Conservation (phyloP, 768 basidiomycete genomes). For the Boletellus sp. region DNA sequence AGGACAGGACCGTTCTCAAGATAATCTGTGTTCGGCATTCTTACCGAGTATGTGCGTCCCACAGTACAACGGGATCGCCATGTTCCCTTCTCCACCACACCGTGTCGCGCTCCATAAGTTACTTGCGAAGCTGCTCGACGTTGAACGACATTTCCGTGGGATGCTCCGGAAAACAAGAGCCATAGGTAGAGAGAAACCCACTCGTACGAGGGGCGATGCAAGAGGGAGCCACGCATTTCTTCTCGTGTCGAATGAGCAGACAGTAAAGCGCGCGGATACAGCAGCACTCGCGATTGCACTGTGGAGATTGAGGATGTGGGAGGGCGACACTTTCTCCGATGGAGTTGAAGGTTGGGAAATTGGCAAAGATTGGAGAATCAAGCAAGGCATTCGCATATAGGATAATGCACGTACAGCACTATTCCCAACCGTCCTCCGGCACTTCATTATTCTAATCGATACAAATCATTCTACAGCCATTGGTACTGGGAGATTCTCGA, state of each 20-base stretch:
- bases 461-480: constrained; percentile 44
- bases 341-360: constrained; percentile 36
- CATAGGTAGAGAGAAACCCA: neutral
- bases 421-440: neutral
- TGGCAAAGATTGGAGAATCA: constrained; percentile 24
- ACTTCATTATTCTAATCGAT: neutral
- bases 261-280: constrained; percentile 52
- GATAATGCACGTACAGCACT: neutral
- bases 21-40: constrained; percentile 14
- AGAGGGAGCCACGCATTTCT: constrained; percentile 71
- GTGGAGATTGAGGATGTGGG: constrained; percentile 80
- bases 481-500: constrained; percentile 31
- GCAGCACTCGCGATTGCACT: constrained; percentile 66
- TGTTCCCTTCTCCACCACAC: constrained; percentile 62
- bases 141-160: constrained; percentile 39
- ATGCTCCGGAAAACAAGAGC: neutral
- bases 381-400: constrained; percentile 8
- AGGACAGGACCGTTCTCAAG: neutral
- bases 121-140: constrained; percentile 44
- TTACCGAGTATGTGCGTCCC: constrained; percentile 46
- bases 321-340: constrained; percentile 39
- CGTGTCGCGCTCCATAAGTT: constrained; percentile 54
- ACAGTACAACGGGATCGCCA: constrained; percentile 59
- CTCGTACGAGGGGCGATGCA: constrained; percentile 25
- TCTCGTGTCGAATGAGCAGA: constrained; percentile 49